Evolutionary conservation across 1,284 basidiomycete genomes (phyloP).

Genomic region (Phellinidium pouzarii): DNA sequence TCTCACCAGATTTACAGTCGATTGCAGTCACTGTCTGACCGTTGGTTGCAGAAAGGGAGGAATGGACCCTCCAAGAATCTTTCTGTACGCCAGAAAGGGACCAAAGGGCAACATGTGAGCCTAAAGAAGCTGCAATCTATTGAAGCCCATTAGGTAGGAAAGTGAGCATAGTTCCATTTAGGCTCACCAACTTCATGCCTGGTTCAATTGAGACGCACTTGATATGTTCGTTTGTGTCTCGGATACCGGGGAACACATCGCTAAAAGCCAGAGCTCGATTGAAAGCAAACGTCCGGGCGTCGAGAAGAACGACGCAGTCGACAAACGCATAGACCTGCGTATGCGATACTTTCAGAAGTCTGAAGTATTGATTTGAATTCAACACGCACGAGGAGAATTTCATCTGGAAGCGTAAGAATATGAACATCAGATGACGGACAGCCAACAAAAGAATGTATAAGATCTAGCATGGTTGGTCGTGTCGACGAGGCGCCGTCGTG

Average conservation of each 20-base stretch:
- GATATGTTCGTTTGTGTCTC: constrained; percentile 40
- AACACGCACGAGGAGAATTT: constrained; percentile 50
- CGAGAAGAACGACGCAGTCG: constrained; percentile 59
- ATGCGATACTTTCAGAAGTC: background rate
- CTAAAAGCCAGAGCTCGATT: constrained; percentile 65
- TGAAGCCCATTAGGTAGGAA: background rate
- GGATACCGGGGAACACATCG: constrained; percentile 63
- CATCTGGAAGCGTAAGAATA: constrained; percentile 47
- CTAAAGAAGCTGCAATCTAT: constrained; percentile 67
- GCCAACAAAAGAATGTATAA: constrained; percentile 50
- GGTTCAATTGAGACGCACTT: constrained; percentile 62
- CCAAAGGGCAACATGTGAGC: constrained; percentile 65
- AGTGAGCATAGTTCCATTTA: constrained; percentile 1
- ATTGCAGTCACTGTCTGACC: constrained; percentile 50
- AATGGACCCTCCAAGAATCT: constrained; percentile 71
- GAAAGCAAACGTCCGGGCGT: constrained; percentile 55
- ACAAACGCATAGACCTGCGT: constrained; percentile 62
- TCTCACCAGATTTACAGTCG: constrained; percentile 62
- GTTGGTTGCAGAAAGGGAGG: constrained; percentile 57
- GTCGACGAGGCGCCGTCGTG: background rate
- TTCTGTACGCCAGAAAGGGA: constrained; percentile 54
- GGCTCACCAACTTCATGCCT: constrained; percentile 68
- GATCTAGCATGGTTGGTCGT: constrained; percentile 44
- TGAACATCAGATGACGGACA: constrained; percentile 50
- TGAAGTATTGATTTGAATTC: background rate